Evolutionary conservation across 176 grass and related monocot species (phyloP).

Genomic region (Ananas comosus): DNA sequence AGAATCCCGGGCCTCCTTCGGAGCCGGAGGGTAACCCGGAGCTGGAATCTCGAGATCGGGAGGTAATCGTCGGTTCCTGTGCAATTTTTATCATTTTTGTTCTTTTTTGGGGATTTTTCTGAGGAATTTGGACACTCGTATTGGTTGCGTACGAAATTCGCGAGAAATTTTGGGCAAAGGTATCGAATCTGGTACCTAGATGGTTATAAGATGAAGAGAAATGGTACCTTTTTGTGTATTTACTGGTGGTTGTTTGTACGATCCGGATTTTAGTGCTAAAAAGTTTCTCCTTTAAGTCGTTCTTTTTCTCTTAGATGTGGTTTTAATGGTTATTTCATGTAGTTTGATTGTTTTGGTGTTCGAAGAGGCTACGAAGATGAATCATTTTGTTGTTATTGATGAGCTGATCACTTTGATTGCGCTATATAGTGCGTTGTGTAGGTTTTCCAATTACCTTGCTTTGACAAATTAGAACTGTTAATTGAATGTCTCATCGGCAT

Average conservation of each 20-base stretch:
- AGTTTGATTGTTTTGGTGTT: background rate
- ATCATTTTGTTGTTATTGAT: background rate
- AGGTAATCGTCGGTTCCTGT: slow-evolving; percentile 12
- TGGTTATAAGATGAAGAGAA: no score
- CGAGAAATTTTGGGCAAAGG: background rate
- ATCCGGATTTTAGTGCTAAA: background rate
- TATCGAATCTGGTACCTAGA: no score
- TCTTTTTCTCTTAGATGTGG: background rate
- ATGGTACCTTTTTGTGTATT: background rate
- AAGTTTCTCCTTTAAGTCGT: background rate
- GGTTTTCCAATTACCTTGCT: background rate
- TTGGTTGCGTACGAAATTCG: background rate
- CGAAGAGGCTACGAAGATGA: background rate
- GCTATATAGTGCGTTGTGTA: background rate
- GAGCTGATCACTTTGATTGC: background rate
- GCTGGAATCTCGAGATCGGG: slow-evolving; percentile 14
- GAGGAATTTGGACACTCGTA: background rate
- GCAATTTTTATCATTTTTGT: background rate
- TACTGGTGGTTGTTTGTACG: slow-evolving; percentile 1
- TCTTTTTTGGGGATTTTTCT: background rate
- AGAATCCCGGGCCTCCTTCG: slow-evolving; percentile 1
- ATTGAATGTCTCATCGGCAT: background rate
- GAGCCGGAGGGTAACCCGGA: background rate
- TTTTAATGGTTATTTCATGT: background rate
- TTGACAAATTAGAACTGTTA: background rate